phyloP scores from a whole-genome alignment of 208 protist species.

The Wallacemonas sp. region DNA sequence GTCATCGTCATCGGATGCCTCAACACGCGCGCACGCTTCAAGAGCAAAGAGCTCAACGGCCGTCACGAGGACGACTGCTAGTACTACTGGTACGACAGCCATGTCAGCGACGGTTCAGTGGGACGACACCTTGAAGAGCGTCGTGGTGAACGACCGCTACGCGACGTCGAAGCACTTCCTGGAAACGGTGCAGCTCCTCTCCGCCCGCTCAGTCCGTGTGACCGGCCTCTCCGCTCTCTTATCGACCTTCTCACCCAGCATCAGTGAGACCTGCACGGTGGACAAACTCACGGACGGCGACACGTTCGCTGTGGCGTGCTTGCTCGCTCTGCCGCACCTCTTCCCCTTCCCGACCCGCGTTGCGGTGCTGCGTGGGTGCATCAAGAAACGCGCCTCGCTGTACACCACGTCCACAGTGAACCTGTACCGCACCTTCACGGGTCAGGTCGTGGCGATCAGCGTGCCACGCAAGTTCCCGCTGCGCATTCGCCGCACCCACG shows the following conservation, averaged over 20 bases:
- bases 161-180: not conserved
- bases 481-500: not conserved
- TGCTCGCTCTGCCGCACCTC: not conserved
- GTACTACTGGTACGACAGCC: not conserved
- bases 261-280: not conserved
- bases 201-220: not conserved
- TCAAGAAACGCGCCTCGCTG: slow-evolving; percentile 1
- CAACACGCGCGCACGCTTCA: too few relatives aligned
- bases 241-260: not conserved
- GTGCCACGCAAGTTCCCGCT: slow-evolving; percentile 2
- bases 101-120: not conserved
- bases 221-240: not conserved
- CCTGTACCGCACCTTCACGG: slow-evolving; percentile 10
- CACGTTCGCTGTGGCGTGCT: not conserved
- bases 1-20: too few relatives aligned
- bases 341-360: slow-evolving; percentile 4
- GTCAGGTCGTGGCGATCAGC: not conserved
- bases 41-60: too few relatives aligned
- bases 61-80: too few relatives aligned
- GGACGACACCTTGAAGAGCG: not conserved
- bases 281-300: not conserved
- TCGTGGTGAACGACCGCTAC: not conserved
- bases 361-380: not conserved
- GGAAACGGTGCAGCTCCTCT: slow-evolving; percentile 3
- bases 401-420: slow-evolving; percentile 2